Base-by-base conservation (phyloP, 2,329 filamentous ascomycete species). In the Bipolaris oryzae region DNA sequence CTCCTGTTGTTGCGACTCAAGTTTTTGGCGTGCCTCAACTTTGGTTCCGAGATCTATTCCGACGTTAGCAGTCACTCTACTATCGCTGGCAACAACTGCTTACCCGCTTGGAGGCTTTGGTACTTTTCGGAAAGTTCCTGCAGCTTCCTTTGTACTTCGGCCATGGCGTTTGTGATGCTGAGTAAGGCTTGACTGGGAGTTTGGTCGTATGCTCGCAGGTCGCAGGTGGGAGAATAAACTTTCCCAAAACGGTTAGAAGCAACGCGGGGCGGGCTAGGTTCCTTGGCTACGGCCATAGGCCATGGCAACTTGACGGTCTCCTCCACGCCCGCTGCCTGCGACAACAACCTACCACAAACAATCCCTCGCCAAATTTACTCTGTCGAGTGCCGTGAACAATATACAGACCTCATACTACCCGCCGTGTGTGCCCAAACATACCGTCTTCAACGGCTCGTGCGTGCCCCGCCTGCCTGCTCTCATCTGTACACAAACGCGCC, bases 1-100 rank as follows among this genome's bases (percentile, higher is more conserved):
- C 77, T 99, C 95, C 73, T 96, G 91, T 75, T 90, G 90, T 77
- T 99, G 95, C 6, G 92, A 90, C 75, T 97, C 93, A 6, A 99
- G 87, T 78, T 90, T 96, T 79, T 99, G 93, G 61, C 93, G 87
- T 9, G 92, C 90, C 42, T 87, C 83, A 23, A 98, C 86, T 16
- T 86, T 81, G 41, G 82, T 85, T 76, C 92, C 90, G 53, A 98
- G 84, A 67, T 98, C 95, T 96, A 54, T 49, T 47, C 61, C 39
- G 39, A 50, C 18, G 54, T 73, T 58, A 71, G 65, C 56, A 46
- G 51, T 21, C 18, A 15, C 49, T 20, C 10, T 2, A 4, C 21
- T 39, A 18, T 21, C 25, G 15, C 31, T 16, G 7, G 13, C 42
- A 25, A 18, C 9, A n/a, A 10, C 21, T 39, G 2, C 77, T 60